Percentiles rank a stretch among this genome's conserved stretches.
phyloP scores from a whole-genome alignment of 1,284 basidiomycete species.

The Microbotryum lychnidis-dioicae region DNA sequence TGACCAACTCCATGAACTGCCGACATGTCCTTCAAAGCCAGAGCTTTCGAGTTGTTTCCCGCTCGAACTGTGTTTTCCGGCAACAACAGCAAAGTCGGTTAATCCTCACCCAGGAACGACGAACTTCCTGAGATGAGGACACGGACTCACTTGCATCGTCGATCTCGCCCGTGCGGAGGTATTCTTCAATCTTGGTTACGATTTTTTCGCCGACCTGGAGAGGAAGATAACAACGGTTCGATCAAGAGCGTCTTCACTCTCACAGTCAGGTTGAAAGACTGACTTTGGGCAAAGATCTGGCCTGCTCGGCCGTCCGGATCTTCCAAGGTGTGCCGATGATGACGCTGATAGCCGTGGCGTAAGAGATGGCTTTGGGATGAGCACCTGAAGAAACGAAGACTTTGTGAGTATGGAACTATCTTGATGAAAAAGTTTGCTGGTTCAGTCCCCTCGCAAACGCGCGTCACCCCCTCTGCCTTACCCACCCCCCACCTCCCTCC shows the following conservation, averaged over 20 bases:
- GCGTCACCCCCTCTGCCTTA: too few relatives aligned
- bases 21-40: conserved; percentile 52
- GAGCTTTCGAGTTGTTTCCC: conserved; percentile 44
- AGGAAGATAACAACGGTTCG: not conserved
- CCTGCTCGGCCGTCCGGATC: conserved; percentile 25
- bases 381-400: conserved; percentile 1
- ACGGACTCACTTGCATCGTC: conserved; percentile 45
- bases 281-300: conserved; percentile 16
- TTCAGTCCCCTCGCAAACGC: too few relatives aligned
- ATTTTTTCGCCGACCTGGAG: conserved; percentile 28
- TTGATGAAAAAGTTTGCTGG: not conserved
- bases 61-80: conserved; percentile 4
- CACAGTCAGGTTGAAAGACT: not conserved
- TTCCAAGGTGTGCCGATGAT: conserved; percentile 30
- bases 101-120: too few relatives aligned
- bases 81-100: not conserved
- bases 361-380: conserved; percentile 15
- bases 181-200: conserved; percentile 53
- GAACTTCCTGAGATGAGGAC: too few relatives aligned
- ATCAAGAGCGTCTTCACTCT: not conserved
- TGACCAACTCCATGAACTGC: conserved; percentile 62
- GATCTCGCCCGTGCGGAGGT: conserved; percentile 50
- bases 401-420: not conserved
- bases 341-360: conserved; percentile 23
- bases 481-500: too few relatives aligned